Percentiles rank a stretch among this genome's conserved stretches.
phyloP scores from a whole-genome alignment of 2,329 filamentous ascomycete species.

The Apiospora malaysiana region DNA sequence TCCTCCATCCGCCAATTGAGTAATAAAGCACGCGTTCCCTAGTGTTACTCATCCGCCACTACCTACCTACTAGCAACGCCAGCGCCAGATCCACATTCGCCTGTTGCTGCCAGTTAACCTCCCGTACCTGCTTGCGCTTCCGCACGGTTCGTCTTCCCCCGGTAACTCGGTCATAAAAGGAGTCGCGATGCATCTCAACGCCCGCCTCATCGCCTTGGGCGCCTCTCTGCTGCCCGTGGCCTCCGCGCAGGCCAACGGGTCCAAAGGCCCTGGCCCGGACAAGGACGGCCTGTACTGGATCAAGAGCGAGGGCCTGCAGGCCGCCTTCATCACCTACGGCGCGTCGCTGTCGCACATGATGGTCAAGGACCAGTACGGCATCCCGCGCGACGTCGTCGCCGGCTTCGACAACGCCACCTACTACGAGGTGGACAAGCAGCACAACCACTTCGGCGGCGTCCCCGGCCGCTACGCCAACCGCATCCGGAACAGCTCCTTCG shows the following conservation, averaged over 20 bases:
- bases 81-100: background rate
- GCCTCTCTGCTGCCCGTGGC: conserved; percentile 40
- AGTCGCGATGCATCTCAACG: conserved; percentile 37
- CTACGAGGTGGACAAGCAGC: conserved; percentile 67
- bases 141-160: conserved; percentile 13
- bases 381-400: conserved; percentile 72
- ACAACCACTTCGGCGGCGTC: conserved; percentile 75
- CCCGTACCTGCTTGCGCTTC: background rate
- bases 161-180: background rate
- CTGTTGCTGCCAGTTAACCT: background rate
- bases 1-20: background rate
- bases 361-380: conserved; percentile 71
- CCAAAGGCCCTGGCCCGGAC: conserved; percentile 50
- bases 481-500: conserved; percentile 78
- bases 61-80: background rate
- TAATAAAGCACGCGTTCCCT: background rate
- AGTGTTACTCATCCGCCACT: conserved; percentile 1
- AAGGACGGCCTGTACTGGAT: conserved; percentile 75
- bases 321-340: conserved; percentile 75
- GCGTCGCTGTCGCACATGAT: conserved; percentile 75
- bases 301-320: conserved; percentile 68
- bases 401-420: conserved; percentile 79
- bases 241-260: conserved; percentile 33
- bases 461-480: conserved; percentile 82
- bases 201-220: conserved; percentile 36